A percentile compares a stretch with the other conserved stretches of the same genome.
phyloP scores from a whole-genome alignment of 2,329 filamentous ascomycete genomes.

The Albifimbria verrucaria region DNA sequence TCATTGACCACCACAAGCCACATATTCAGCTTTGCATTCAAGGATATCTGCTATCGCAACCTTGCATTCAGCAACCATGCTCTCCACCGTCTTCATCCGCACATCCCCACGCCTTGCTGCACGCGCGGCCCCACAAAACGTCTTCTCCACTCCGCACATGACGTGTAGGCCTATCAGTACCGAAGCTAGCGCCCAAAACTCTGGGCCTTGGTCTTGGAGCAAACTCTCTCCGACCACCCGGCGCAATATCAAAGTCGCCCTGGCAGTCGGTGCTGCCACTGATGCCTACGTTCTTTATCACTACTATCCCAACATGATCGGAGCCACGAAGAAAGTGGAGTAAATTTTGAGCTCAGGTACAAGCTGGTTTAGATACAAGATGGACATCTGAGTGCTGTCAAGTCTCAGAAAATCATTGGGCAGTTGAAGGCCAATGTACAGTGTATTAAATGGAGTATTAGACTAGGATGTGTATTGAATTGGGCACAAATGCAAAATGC shows the following conservation, averaged over 20 bases:
- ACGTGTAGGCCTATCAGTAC: slow-evolving; percentile 6
- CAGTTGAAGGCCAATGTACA: no score
- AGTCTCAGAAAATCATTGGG: no score
- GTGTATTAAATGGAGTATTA: no score
- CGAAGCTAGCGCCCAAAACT: neutral
- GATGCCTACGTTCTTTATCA: slow-evolving; percentile 24
- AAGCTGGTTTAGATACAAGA: no score
- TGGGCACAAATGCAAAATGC: no score
- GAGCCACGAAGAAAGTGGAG: no score
- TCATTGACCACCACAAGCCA: slow-evolving; percentile 1
- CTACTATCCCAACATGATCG: slow-evolving; percentile 17
- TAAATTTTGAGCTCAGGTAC: no score
- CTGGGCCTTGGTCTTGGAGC: slow-evolving; percentile 22
- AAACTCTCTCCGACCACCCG: slow-evolving; percentile 22
- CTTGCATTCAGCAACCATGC: no score
- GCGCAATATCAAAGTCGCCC: slow-evolving; percentile 18
- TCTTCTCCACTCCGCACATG: slow-evolving; percentile 18
- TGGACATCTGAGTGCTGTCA: no score
- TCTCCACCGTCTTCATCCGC: slow-evolving; percentile 13
- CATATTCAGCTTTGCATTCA: no score
- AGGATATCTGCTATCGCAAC: no score
- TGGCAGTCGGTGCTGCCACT: slow-evolving; percentile 12
- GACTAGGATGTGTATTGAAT: no score
- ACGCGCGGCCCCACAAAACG: slow-evolving; percentile 10
- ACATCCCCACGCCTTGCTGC: slow-evolving; percentile 9